Conservation (phyloP, 1,284 basidiomycete genomes). For the Erythrobasidium hasegawianum region DNA sequence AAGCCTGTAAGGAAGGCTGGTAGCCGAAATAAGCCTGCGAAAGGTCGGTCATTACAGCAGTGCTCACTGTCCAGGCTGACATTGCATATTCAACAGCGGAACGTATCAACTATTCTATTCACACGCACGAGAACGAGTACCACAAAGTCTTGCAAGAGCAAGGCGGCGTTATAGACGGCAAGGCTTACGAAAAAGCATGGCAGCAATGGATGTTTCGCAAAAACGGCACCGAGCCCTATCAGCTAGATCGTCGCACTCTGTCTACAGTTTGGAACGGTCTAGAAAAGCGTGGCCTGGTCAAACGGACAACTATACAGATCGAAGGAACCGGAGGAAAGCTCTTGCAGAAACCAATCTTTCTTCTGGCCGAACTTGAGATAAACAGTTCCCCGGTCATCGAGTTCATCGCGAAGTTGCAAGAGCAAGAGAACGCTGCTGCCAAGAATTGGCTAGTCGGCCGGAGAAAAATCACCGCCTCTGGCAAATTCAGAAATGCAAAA, state of each 20-base stretch:
- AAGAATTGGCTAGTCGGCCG: constrained; percentile 19
- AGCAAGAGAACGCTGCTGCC: neutral
- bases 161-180: constrained; percentile 25
- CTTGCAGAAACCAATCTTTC: constrained; percentile 47
- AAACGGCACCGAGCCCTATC: constrained; percentile 37
- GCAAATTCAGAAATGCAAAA: neutral
- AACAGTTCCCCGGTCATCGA: constrained; percentile 17
- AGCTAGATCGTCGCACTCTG: constrained; percentile 69
- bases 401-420: constrained; percentile 27
- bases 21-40: neutral
- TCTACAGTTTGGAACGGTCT: constrained; percentile 59
- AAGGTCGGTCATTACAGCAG: too few species aligned
- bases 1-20: neutral
- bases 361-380: constrained; percentile 30
- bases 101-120: constrained; percentile 16
- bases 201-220: constrained; percentile 14
- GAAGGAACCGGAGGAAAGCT: constrained; percentile 54
- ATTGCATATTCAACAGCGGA: neutral
- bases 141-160: constrained; percentile 4
- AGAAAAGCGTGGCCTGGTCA: constrained; percentile 62
- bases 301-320: constrained; percentile 61
- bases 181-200: constrained; percentile 7
- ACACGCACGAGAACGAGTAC: constrained; percentile 26
- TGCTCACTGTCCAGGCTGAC: too few species aligned
- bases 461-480: neutral